These are phyloP conservation scores for Laguncularia racemosa DNA, from an alignment of 345 rosid species.

Conservation along the genomic window DNA sequence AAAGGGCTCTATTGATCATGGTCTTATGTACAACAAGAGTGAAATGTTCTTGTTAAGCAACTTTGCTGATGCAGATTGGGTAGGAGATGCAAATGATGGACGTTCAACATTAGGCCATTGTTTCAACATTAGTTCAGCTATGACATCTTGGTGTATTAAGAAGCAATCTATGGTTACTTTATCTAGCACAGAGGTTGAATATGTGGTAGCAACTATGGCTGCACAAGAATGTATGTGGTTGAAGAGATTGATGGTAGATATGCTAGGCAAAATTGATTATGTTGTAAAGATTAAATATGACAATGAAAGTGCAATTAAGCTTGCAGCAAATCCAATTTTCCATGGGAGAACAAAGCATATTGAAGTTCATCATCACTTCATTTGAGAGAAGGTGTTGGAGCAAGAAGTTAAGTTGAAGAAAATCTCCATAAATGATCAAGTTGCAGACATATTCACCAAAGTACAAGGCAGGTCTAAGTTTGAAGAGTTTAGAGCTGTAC, in stretches of 20 bases:
- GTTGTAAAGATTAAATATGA: background rate
- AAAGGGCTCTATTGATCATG: background rate
- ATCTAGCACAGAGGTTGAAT: background rate
- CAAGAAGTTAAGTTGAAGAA: background rate
- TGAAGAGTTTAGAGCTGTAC: background rate
- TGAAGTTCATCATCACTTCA: background rate
- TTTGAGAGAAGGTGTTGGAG: slow-evolving; percentile 1
- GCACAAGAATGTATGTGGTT: slow-evolving; percentile 8
- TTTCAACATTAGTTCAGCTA: background rate
- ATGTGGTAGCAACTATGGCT: background rate
- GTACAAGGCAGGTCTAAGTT: background rate
- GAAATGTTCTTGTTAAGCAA: slow-evolving; percentile 1
- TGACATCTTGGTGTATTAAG: slow-evolving; percentile 3
- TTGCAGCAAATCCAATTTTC: slow-evolving; percentile 4
- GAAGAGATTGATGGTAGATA: slow-evolving; percentile 1
- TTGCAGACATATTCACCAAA: slow-evolving; percentile 3
- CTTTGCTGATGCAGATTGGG: slow-evolving; percentile 1
- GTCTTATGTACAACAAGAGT: background rate
- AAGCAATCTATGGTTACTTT: background rate
- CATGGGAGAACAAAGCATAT: background rate
- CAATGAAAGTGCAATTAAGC: slow-evolving; percentile 1
- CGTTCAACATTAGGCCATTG: background rate
- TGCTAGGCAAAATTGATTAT: background rate
- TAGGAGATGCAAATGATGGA: background rate
- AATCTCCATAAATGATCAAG: background rate